Base-by-base conservation (phyloP, 129 eudicot species). In the Heracleum sosnowskyi region DNA sequence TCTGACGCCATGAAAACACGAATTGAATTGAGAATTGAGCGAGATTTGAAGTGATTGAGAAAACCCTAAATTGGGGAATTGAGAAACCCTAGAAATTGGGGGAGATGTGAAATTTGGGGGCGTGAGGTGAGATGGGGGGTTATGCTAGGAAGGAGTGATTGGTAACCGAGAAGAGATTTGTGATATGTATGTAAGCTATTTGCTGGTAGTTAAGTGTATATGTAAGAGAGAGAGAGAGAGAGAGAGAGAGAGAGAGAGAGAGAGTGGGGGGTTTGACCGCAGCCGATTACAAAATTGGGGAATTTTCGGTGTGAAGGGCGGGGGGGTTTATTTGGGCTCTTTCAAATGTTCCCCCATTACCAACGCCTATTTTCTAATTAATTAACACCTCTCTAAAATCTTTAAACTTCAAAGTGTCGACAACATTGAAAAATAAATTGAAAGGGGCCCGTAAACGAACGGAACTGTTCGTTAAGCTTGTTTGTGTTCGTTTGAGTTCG, bases 1-100 rank as follows among this genome's bases (percentile, higher is more conserved):
- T 77, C 80, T 26, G 80, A 77, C 18, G 80, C 74, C 80, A 77
- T 77, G 62, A 10, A 37, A 57, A 46, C 22, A 13, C 11, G 40
- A 40, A n/a, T 37, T 37, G 11, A 70, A 39, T 70, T 11, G 49
- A 70, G 17, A 22, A 35, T 35, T 22, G 75, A 40, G 75, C 31
- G 29, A 24, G 46, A 70, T 35, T 70, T 24, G 17, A 24, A 20
- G 44, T 6, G n/a, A 39, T 24, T 11, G 29, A 70, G 15, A 8
- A 37, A 70, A 39, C 75, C 75, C 75, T 22, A 70, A 37, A 70
- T 22, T 70, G 28, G 75, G 47, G 4, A n/a, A 22, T 10, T 26
- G 33, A 31, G 69, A 24, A 76, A 76, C 69, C 46, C 79, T 76
- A 34, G 79, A 22, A 60, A 53, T 53, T 11, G 24, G 34, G 68